phyloP scores from a whole-genome alignment of 495 filamentous ascomycete species.

The Chaetomium tenue region DNA sequence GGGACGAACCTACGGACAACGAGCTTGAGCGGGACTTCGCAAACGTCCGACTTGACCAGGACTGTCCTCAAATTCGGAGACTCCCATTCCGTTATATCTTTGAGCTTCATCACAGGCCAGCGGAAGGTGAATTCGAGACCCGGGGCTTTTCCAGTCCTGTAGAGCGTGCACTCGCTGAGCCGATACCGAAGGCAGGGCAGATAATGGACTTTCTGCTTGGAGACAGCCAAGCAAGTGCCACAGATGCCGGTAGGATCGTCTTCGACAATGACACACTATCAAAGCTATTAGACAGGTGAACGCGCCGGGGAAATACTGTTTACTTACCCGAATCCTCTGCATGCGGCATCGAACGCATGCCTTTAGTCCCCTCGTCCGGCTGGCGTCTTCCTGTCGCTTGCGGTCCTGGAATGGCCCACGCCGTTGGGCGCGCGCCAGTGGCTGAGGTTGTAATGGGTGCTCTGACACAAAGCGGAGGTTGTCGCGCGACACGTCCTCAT shows the following conservation, averaged over 20 bases:
- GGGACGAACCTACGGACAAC: slow-evolving; percentile 27
- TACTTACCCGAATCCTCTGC: slow-evolving; percentile 28
- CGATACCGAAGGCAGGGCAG: slow-evolving; percentile 29
- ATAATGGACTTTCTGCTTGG: slow-evolving; percentile 18
- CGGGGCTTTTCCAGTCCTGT: slow-evolving; percentile 21
- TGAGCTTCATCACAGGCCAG: slow-evolving; percentile 30
- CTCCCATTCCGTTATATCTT: slow-evolving; percentile 27
- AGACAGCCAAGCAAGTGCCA: slow-evolving; percentile 25
- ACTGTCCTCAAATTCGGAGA: slow-evolving; percentile 20
- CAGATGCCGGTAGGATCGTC: slow-evolving; percentile 26
- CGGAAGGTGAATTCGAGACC: slow-evolving; percentile 27
- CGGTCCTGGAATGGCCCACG: slow-evolving; percentile 17
- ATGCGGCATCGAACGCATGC: slow-evolving; percentile 29
- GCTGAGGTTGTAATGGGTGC: background rate
- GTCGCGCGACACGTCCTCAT: background rate
- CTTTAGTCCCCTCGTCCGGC: slow-evolving; percentile 22
- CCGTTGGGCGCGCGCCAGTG: background rate
- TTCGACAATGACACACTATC: slow-evolving; percentile 19
- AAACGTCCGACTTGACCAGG: slow-evolving; percentile 24
- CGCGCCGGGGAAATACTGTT: too few species aligned
- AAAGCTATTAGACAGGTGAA: background rate
- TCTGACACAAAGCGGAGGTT: background rate
- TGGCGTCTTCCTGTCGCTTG: slow-evolving; percentile 20
- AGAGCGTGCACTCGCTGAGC: slow-evolving; percentile 25
- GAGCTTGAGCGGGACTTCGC: slow-evolving; percentile 25